Percentiles rank a stretch among this genome's conserved stretches.
Evolutionary conservation across 495 filamentous ascomycete genomes (phyloP).

Genomic region (Ramalina intermedia): DNA sequence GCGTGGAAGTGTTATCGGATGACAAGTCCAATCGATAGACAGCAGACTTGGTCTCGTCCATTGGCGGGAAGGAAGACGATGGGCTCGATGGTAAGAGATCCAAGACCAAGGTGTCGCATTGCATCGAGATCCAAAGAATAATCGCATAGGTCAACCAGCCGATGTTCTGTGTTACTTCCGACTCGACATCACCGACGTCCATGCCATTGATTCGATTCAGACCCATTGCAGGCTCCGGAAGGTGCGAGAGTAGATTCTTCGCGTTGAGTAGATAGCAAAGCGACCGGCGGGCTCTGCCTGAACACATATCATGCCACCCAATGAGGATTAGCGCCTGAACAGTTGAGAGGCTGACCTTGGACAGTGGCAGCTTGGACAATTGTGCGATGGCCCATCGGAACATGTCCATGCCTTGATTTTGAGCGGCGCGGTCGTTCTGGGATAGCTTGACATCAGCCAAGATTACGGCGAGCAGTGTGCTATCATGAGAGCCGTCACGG

Average conservation of each 20-base stretch:
- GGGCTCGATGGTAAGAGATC: slow-evolving; percentile 5
- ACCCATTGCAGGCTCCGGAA: slow-evolving; percentile 3
- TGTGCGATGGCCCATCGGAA: slow-evolving; percentile 10
- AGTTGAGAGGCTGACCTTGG: slow-evolving; percentile 6
- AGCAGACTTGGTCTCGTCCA: slow-evolving; percentile 8
- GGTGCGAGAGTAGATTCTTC: slow-evolving; percentile 7
- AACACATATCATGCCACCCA: slow-evolving; percentile 13
- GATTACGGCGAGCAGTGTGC: slow-evolving; percentile 17
- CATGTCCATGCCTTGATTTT: slow-evolving; percentile 4
- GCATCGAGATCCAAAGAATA: slow-evolving; percentile 14
- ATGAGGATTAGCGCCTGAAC: slow-evolving; percentile 13
- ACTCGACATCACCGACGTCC: slow-evolving; percentile 13
- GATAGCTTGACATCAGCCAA: slow-evolving; percentile 18
- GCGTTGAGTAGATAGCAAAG: slow-evolving; percentile 9
- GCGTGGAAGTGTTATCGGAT: slow-evolving; percentile 13
- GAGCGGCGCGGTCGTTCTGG: slow-evolving; percentile 2
- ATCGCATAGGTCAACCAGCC: slow-evolving; percentile 14
- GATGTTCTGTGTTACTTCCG: slow-evolving; percentile 11
- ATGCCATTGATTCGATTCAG: slow-evolving; percentile 14
- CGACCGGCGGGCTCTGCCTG: slow-evolving; percentile 7
- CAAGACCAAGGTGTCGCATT: slow-evolving; percentile 11
- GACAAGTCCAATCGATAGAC: slow-evolving; percentile 8
- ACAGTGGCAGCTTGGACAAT: background rate
- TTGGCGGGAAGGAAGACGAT: slow-evolving; percentile 9
- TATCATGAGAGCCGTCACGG: slow-evolving; percentile 14